Evolutionary conservation across 2,329 filamentous ascomycete species (phyloP).

Genomic region (Nigrospora osmanthi): DNA sequence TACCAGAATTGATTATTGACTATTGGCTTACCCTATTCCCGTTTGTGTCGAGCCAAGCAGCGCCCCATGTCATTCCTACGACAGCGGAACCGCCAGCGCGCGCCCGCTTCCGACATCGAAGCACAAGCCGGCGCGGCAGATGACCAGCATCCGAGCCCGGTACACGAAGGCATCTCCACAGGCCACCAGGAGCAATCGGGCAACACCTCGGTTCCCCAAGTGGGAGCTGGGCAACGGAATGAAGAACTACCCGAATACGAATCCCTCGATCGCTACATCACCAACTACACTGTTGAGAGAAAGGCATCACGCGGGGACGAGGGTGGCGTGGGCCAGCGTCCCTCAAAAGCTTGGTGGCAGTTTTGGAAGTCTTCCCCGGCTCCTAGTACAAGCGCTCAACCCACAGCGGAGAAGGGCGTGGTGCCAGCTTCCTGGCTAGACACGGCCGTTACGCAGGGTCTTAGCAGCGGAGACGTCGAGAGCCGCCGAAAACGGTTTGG

Average conservation of each 20-base stretch:
- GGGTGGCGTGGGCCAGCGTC: constrained; percentile 7
- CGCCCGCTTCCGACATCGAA: no score
- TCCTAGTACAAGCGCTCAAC: neutral
- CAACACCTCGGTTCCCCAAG: no score
- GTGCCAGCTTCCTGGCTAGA: constrained; percentile 57
- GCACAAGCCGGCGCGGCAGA: no score
- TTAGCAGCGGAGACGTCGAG: constrained; percentile 48
- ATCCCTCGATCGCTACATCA: constrained; percentile 23
- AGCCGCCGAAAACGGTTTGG: constrained; percentile 55
- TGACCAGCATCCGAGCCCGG: no score
- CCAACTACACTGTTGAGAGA: constrained; percentile 18
- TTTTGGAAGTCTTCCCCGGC: constrained; percentile 37
- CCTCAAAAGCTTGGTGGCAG: constrained; percentile 48
- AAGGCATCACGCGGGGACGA: constrained; percentile 13
- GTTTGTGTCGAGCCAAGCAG: no score
- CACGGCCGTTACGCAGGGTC: constrained; percentile 56
- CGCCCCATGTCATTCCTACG: no score
- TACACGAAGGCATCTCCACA: no score
- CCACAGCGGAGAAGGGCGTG: constrained; percentile 26
- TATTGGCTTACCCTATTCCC: no score
- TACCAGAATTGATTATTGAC: no score
- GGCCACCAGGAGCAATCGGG: no score
- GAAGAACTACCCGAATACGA: constrained; percentile 21
- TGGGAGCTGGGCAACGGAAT: no score
- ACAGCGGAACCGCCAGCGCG: no score